Conservation (phyloP, 1,139 yeast species). For the Candida neerlandica region DNA sequence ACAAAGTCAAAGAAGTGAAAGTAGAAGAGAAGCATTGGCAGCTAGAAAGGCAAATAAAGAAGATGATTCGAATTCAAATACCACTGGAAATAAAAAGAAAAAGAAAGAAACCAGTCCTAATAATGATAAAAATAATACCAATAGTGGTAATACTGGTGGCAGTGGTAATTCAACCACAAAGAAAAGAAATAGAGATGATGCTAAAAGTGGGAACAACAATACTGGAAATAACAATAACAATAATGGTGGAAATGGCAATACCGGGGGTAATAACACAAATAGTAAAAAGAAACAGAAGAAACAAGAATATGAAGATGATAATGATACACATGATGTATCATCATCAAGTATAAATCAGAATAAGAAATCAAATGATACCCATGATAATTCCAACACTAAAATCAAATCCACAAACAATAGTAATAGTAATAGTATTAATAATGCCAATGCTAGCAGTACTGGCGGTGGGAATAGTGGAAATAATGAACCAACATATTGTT, state of each 20-base stretch:
- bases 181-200: constrained; percentile 7
- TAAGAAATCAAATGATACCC: constrained; percentile 1
- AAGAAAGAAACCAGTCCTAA: constrained; percentile 14
- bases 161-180: constrained; percentile 1
- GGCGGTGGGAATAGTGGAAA: constrained; percentile 14
- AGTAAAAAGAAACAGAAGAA: constrained; percentile 1
- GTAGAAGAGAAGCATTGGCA: constrained; percentile 89
- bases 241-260: background rate
- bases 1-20: constrained; percentile 75
- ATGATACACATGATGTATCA: constrained; percentile 3
- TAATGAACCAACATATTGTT: constrained; percentile 86
- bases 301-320: constrained; percentile 4
- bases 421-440: background rate
- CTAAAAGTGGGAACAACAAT: background rate
- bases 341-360: constrained; percentile 3
- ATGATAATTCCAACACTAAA: constrained; percentile 1
- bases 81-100: constrained; percentile 25
- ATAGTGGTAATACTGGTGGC: too few relatives aligned
- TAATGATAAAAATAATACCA: background rate
- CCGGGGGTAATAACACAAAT: background rate
- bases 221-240: background rate
- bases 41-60: constrained; percentile 66
- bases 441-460: constrained; percentile 17
- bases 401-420: background rate
- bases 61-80: constrained; percentile 28